phyloP scores from a whole-genome alignment of 1,284 basidiomycete species.

The Cronartium quercuum region DNA sequence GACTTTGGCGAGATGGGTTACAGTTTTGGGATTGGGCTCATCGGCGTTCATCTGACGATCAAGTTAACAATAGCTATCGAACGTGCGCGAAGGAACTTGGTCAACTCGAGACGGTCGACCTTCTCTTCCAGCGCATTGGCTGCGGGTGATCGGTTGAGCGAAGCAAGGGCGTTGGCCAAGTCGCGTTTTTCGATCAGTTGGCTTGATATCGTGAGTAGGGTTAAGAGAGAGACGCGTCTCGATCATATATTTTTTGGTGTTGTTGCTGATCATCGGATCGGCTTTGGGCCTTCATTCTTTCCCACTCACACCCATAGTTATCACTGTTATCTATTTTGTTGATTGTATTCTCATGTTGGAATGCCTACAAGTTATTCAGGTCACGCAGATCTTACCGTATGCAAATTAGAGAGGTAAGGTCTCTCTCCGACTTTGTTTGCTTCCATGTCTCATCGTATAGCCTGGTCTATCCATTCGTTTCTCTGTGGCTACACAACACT shows the following conservation, averaged over 20 bases:
- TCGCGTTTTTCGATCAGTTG: slow-evolving; percentile 14
- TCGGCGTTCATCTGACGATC: slow-evolving; percentile 10
- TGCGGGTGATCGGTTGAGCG: background rate
- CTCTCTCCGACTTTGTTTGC: slow-evolving; percentile 49
- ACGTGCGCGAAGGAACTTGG: background rate
- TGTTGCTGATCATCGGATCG: background rate
- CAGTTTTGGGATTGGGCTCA: background rate
- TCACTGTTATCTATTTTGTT: slow-evolving; percentile 50
- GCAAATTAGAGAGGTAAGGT: slow-evolving; percentile 48
- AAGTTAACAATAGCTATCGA: slow-evolving; percentile 2
- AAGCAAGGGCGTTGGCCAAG: slow-evolving; percentile 3
- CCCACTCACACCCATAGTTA: background rate
- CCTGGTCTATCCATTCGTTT: background rate
- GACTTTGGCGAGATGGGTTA: slow-evolving; percentile 23
- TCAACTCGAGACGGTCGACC: background rate
- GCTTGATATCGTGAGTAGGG: slow-evolving; percentile 16
- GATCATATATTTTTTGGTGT: background rate
- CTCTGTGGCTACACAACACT: too few species aligned
- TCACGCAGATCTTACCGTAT: slow-evolving; percentile 47
- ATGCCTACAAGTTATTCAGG: slow-evolving; percentile 47
- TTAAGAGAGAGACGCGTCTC: background rate
- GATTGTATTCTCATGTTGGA: slow-evolving; percentile 44
- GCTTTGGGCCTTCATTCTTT: background rate
- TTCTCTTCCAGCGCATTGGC: background rate
- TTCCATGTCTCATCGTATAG: slow-evolving; percentile 2